Base-by-base conservation (phyloP, 805 yeast genomes). In the Kodamaea neixiangensis region DNA sequence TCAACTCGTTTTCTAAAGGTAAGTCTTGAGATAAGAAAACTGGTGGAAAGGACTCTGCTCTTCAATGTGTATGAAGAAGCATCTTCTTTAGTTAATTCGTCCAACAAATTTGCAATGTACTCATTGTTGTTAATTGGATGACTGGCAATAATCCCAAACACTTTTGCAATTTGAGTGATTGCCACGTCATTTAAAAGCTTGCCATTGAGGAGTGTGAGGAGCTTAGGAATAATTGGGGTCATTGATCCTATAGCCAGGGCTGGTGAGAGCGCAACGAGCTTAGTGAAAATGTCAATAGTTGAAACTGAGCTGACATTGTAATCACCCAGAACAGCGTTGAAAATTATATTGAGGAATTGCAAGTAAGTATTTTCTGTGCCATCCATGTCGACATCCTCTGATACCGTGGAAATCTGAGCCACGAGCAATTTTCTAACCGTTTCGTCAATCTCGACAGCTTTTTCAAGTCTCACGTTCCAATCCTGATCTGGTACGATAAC, bases 401-500 rank as follows among this genome's bases (percentile, higher is more conserved):
- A 42, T 2, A 37, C 37, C 3, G 17, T n/a, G 0, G 43, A 46
- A 15, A 71, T 63, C 31, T 66, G 62, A 1, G 49, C 15, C n/a
- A 56, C 52, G 15, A 72, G 52, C 7, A 62, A 54, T 0, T 46
- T 41, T 19, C 71, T 71, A 1, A 87, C 88, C 2, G 58, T 61
- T 0, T 73, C 73, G 60, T 90, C 96, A 39, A 78, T 68, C 38
- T 81, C 86, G 9, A 88, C 47, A 0, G 93, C 88, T 52, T 82
- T 87, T 7, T 86, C 89, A 20, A 88, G 58, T 59, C 93, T 75
- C 0, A 79, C 68, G 3, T 73, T 69, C 96, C 96, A 90, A 47
- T 86, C 85, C 54, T 85, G 86, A 62, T 90, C 96, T 18, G 77
- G 69, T 0, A 80, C 80, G 44, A 89, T 64, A 1, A 85, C 83